A percentile compares a stretch with the other conserved stretches of the same genome.
These are phyloP conservation scores for carrot (Daucus carota) DNA, from an alignment of 129 eudicot species.

Conservation along the genomic window DH1_v3.0 NC_030385.2:46713501-46714000, in stretches of 20 bases:
- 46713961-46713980: no score
- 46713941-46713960: no score
- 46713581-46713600: conserved; percentile 73
- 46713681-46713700: no score
- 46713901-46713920: neutral
- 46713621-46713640: conserved; percentile 83
- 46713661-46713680: no score
- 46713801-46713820: conserved; percentile 92
- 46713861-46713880: neutral
- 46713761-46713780: conserved; percentile 24
- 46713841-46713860: conserved; percentile 80
- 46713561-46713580: conserved; percentile 78
- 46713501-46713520: conserved; percentile 78
- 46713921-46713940: neutral
- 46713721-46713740: no score
- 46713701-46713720: no score
- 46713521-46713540: conserved; percentile 85
- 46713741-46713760: neutral
- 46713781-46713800: conserved; percentile 90
- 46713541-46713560: conserved; percentile 89
- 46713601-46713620: conserved; percentile 89
- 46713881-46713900: neutral
- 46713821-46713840: conserved; percentile 85
- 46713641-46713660: conserved; percentile 50
- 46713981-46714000: neutral